These are phyloP conservation scores for Priceomyces haplophilus DNA, from an alignment of 805 yeast genomes.

Conservation along the genomic window DNA sequence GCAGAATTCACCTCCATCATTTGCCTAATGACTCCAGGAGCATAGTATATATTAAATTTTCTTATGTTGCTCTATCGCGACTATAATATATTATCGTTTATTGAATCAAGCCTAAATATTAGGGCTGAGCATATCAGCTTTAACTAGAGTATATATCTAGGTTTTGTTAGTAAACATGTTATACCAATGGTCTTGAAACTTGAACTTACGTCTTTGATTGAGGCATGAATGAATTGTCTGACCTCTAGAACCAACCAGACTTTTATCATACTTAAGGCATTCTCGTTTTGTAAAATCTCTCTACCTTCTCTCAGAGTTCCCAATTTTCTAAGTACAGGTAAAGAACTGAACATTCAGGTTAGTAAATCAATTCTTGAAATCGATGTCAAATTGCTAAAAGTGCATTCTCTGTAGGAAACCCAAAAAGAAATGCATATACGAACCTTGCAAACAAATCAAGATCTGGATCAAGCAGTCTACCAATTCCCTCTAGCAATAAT, in stretches of 20 bases:
- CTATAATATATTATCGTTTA: neutral
- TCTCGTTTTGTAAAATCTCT: slow-evolving; percentile 51
- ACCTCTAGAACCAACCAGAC: slow-evolving; percentile 91
- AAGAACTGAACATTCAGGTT: slow-evolving; percentile 48
- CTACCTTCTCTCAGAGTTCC: slow-evolving; percentile 68
- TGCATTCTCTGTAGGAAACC: slow-evolving; percentile 38
- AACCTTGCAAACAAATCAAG: slow-evolving; percentile 94
- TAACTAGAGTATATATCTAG: slow-evolving; percentile 41
- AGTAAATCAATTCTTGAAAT: slow-evolving; percentile 13
- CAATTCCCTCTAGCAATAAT: slow-evolving; percentile 87
- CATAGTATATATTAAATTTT: too few species aligned
- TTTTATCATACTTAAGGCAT: slow-evolving; percentile 75
- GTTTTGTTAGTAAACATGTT: slow-evolving; percentile 18
- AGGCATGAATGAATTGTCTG: slow-evolving; percentile 78
- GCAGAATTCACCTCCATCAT: neutral
- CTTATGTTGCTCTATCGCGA: neutral
- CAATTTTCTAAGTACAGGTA: slow-evolving; percentile 80
- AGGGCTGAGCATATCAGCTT: slow-evolving; percentile 46
- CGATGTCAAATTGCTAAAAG: neutral
- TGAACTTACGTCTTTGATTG: slow-evolving; percentile 69
- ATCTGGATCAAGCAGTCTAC: slow-evolving; percentile 89
- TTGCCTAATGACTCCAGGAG: too few species aligned
- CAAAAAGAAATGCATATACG: slow-evolving; percentile 52
- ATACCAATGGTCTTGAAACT: neutral
- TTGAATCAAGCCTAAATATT: slow-evolving; percentile 25